Base-by-base conservation (phyloP, 192 early-diverging fungal species). In the Pilaira anomala region DNA sequence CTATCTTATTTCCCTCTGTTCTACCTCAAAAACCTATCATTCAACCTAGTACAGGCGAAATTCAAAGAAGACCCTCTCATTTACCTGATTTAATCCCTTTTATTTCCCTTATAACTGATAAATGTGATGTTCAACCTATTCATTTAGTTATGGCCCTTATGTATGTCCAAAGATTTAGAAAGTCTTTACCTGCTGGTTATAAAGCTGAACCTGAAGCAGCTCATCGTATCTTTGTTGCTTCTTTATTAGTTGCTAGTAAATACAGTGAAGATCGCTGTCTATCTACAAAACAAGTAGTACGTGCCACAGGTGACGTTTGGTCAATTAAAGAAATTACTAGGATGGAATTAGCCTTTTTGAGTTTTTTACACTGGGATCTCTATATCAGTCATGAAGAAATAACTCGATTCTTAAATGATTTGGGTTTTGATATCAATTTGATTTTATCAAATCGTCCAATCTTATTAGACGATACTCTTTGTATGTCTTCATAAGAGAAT, bases 151-250 rank as follows among this genome's bases (percentile, higher is more conserved):
- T 75, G 50, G 73, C 73, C 5, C 60, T 75, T 7, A 75, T 75
- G 14, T 75, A 75, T 25, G 73, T 75, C 21, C 67, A 75, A 33
- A 63, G 73, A 9, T 69, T 75, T 26, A 67, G 68, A 29, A 66
- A 62, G 2, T 49, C 63, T 24, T 42, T 75, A n/a, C 73, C 73
- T 48, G n/a, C 58, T 48, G 73, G 59, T 16, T 75, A 75, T 48
- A 60, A 67, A 39, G 67, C 73, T 12, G 73, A 75, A 58, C 44
- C 67, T 7, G 68, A 70, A 24, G 67, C 73, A 25, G 73, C 73
- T 3, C 73, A 75, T 39, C 73, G 73, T 51, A 75, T 75, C 19
- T 75, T 75, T 62, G 64, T 69, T 9, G 67, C 73, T 11, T 70
- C 68, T 40, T 52, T 75, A 2, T 42, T 75, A 26, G 73, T 75